Evolutionary conservation across 371 early-diverging fungal genomes (phyloP).

Genomic region (Chytridium lagenaria): DNA sequence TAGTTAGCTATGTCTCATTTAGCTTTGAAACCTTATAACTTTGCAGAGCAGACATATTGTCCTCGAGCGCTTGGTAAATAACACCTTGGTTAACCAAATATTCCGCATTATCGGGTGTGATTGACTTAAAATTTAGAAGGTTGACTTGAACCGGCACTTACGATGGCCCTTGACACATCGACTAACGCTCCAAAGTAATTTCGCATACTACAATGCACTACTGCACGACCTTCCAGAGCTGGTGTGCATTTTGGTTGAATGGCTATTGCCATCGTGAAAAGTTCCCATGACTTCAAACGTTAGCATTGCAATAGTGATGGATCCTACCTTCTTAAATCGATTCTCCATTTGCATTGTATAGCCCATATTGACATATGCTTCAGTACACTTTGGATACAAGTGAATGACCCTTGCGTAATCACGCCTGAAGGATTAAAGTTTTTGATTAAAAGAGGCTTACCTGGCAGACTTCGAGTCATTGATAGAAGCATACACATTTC

Average conservation of each 20-base stretch:
- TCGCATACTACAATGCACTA: conserved; percentile 44
- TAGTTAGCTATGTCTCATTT: too few relatives aligned
- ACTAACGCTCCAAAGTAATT: conserved; percentile 58
- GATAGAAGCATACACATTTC: conserved; percentile 54
- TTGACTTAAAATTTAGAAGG: neutral
- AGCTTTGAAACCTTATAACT: conserved; percentile 49
- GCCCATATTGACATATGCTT: conserved; percentile 58
- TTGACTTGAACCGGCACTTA: conserved; percentile 18
- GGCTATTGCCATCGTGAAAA: conserved; percentile 53
- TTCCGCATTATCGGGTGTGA: conserved; percentile 49
- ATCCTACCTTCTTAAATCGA: conserved; percentile 40
- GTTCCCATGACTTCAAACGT: conserved; percentile 46
- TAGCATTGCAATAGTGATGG: neutral
- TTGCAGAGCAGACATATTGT: conserved; percentile 51
- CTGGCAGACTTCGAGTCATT: conserved; percentile 36
- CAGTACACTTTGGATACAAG: conserved; percentile 52
- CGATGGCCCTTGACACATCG: conserved; percentile 58
- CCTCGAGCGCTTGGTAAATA: conserved; percentile 50
- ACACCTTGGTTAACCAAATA: conserved; percentile 59
- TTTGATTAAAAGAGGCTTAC: conserved; percentile 18
- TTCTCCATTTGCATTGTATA: conserved; percentile 54
- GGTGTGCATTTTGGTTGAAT: conserved; percentile 49
- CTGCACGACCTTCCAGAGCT: conserved; percentile 58
- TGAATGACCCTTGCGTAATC: conserved; percentile 57
- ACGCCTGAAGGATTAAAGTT: conserved; percentile 33